Evolutionary conservation across 768 basidiomycete genomes (phyloP).

Genomic region (Termitomyces sp.): DNA sequence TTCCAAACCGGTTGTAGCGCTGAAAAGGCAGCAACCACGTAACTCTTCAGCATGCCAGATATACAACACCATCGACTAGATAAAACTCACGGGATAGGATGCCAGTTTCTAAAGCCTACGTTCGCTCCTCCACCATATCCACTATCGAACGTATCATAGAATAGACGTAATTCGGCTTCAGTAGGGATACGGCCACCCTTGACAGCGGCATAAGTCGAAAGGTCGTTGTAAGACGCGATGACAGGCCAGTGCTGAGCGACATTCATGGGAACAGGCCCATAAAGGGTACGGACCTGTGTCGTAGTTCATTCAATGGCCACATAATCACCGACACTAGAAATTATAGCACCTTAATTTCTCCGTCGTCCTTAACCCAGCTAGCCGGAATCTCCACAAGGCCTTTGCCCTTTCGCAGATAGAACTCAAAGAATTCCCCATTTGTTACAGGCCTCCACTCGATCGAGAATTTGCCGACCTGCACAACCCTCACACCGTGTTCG

Average conservation of each 20-base stretch:
- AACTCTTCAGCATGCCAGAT: background rate
- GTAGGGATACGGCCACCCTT: slow-evolving; percentile 95
- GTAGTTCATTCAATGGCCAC: background rate
- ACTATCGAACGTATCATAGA: slow-evolving; percentile 69
- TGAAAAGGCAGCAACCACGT: slow-evolving; percentile 20
- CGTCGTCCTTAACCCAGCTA: slow-evolving; percentile 66
- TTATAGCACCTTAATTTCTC: slow-evolving; percentile 42
- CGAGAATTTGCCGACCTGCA: slow-evolving; percentile 65
- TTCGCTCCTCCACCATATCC: slow-evolving; percentile 81
- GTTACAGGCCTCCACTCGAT: slow-evolving; percentile 86
- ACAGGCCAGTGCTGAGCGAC: slow-evolving; percentile 86
- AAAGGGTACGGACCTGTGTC: slow-evolving; percentile 74
- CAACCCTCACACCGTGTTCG: slow-evolving; percentile 67
- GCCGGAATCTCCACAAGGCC: slow-evolving; percentile 55
- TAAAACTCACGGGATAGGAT: slow-evolving; percentile 75
- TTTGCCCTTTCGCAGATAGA: slow-evolving; percentile 46
- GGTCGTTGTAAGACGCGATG: slow-evolving; percentile 69
- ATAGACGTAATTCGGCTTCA: slow-evolving; percentile 80
- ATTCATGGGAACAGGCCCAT: slow-evolving; percentile 78
- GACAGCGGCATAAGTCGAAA: slow-evolving; percentile 76
- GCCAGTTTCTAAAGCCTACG: slow-evolving; percentile 89
- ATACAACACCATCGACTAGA: background rate
- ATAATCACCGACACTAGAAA: background rate
- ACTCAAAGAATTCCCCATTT: slow-evolving; percentile 81
- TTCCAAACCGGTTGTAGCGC: slow-evolving; percentile 65